A percentile compares a stretch with the other conserved stretches of the same genome.
Conservation (phyloP, 768 basidiomycete species). For the Lactarius evosmus region DNA sequence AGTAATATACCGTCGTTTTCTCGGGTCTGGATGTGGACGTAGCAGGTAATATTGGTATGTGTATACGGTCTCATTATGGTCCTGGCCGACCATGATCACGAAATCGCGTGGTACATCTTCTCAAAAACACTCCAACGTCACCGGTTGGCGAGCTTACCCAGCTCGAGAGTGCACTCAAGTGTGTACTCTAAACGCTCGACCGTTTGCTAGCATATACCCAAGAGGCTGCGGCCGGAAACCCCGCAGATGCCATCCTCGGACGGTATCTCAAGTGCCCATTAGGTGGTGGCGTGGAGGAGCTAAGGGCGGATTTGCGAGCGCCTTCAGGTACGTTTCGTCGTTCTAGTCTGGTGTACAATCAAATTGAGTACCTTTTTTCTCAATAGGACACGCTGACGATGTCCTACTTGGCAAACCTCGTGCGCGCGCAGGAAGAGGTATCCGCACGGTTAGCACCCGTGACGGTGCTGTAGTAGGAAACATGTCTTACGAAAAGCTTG, state of each 20-base stretch:
- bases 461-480: conserved; percentile 41
- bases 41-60: conserved; percentile 89
- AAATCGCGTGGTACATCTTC: conserved; percentile 65
- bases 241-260: conserved; percentile 83
- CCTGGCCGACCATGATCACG: no score
- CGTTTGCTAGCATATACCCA: conserved; percentile 83
- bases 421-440: conserved; percentile 90
- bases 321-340: conserved; percentile 52
- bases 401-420: conserved; percentile 89
- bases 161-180: conserved; percentile 67
- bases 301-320: conserved; percentile 72
- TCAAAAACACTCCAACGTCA: conserved; percentile 46
- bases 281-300: conserved; percentile 61
- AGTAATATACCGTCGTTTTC: conserved; percentile 82
- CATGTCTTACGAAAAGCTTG: conserved; percentile 11
- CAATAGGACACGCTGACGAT: conserved; percentile 88
- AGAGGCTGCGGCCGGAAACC: conserved; percentile 66
- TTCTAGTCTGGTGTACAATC: conserved; percentile 5
- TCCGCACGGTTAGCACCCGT: conserved; percentile 82
- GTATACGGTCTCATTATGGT: conserved; percentile 10
- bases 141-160: conserved; percentile 62
- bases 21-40: conserved; percentile 93
- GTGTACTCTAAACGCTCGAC: conserved; percentile 75
- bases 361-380: conserved; percentile 23
- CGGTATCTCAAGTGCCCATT: conserved; percentile 89